phyloP scores from a whole-genome alignment of 352 stramenopile genomes.

The Phytophthora tubulina region DNA sequence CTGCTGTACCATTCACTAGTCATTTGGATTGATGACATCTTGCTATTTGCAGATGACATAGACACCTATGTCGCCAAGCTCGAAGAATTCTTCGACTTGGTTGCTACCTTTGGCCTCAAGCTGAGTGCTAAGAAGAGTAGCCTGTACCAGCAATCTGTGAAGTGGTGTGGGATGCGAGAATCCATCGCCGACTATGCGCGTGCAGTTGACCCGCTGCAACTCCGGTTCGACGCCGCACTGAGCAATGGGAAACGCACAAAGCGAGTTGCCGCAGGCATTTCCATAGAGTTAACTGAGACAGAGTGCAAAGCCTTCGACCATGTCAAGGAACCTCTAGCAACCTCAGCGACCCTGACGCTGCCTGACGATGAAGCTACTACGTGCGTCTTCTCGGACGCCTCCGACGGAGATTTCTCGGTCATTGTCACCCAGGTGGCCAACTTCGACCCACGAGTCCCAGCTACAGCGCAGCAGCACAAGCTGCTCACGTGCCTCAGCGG shows the following conservation, averaged over 20 bases:
- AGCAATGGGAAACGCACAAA: slow-evolving; percentile 5
- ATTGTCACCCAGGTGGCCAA: slow-evolving; percentile 5
- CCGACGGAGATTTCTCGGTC: not conserved
- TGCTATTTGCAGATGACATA: slow-evolving; percentile 25
- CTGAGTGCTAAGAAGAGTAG: slow-evolving; percentile 2
- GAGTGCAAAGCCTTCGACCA: not conserved
- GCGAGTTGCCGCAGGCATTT: not conserved
- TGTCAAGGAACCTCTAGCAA: slow-evolving; percentile 1
- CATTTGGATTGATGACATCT: not conserved
- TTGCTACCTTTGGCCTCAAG: slow-evolving; percentile 14
- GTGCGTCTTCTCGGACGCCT: slow-evolving; percentile 14
- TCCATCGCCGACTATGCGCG: slow-evolving; percentile 6
- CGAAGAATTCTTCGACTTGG: slow-evolving; percentile 32
- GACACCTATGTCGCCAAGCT: slow-evolving; percentile 16
- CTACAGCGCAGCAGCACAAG: not conserved
- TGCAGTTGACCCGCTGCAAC: not conserved
- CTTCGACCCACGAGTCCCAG: not conserved
- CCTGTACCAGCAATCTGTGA: slow-evolving; percentile 8
- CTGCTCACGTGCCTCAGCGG: not conserved
- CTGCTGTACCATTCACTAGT: not conserved
- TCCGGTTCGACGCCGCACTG: not conserved
- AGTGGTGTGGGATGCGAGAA: slow-evolving; percentile 19
- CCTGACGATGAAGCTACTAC: slow-evolving; percentile 8
- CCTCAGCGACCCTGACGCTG: slow-evolving; percentile 1
- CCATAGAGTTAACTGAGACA: not conserved